Conservation (phyloP, 192 early-diverging fungal genomes). For the Rhizophagus clarus region DNA sequence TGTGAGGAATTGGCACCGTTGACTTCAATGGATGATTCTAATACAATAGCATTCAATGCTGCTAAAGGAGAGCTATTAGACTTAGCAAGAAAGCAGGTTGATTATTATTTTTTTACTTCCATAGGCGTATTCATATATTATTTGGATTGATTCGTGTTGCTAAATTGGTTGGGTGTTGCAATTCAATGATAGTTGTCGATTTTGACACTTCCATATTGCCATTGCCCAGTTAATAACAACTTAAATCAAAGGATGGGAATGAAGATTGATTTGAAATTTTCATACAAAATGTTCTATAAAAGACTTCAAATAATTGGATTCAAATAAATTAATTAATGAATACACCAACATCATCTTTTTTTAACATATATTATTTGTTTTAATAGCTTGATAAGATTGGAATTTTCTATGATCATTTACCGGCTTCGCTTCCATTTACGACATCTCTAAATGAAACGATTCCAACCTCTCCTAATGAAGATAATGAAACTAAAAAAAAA, state of each 20-base stretch:
- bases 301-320: background rate
- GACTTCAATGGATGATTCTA: conserved; percentile 42
- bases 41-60: conserved; percentile 63
- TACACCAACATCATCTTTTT: background rate
- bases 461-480: conserved; percentile 17
- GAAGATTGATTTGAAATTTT: too few relatives aligned
- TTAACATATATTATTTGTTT: conserved; percentile 21
- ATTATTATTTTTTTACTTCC: background rate
- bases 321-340: background rate
- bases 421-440: conserved; percentile 54
- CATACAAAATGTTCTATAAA: too few relatives aligned
- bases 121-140: background rate
- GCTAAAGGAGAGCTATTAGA: conserved; percentile 76
- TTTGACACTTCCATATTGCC: too few relatives aligned
- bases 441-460: conserved; percentile 51
- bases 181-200: too few relatives aligned
- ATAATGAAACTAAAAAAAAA: conserved; percentile 37
- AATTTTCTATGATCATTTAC: conserved; percentile 55
- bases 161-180: too few relatives aligned
- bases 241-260: too few relatives aligned
- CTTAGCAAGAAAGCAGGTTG: conserved; percentile 76
- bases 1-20: conserved; percentile 74
- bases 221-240: too few relatives aligned
- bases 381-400: conserved; percentile 77
- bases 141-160: background rate